Conservation (phyloP, 1,284 basidiomycete genomes). For the Leccinum ponderosum region DNA sequence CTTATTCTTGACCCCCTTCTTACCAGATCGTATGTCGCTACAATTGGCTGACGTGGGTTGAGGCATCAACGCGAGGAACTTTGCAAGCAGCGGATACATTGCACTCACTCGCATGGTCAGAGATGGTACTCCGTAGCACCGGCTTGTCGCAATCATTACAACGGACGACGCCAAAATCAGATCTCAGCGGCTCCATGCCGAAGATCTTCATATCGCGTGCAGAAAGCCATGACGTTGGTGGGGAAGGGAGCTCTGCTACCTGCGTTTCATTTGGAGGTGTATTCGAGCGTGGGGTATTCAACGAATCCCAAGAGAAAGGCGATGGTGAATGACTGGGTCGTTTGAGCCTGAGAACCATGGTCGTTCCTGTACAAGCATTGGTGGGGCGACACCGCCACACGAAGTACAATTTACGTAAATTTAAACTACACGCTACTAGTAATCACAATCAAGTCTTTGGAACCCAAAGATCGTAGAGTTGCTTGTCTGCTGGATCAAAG, state of each 20-base stretch:
- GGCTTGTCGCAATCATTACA: slow-evolving; percentile 82
- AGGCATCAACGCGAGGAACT: slow-evolving; percentile 2
- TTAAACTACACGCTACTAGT: neutral
- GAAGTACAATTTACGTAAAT: slow-evolving; percentile 24
- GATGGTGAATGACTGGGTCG: slow-evolving; percentile 41
- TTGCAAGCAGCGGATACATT: neutral
- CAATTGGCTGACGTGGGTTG: slow-evolving; percentile 30
- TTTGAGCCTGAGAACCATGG: slow-evolving; percentile 62
- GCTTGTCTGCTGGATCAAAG: slow-evolving; percentile 71
- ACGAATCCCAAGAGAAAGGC: slow-evolving; percentile 60
- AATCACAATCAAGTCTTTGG: slow-evolving; percentile 38
- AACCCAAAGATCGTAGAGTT: slow-evolving; percentile 74
- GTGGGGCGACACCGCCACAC: neutral
- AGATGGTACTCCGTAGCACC: slow-evolving; percentile 70
- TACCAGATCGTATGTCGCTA: slow-evolving; percentile 33
- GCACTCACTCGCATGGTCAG: slow-evolving; percentile 71
- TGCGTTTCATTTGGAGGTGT: slow-evolving; percentile 30
- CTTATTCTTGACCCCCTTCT: slow-evolving; percentile 35
- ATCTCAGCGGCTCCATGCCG: slow-evolving; percentile 70
- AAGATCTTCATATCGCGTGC: slow-evolving; percentile 87
- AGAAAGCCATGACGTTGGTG: slow-evolving; percentile 81
- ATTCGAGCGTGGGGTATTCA: slow-evolving; percentile 38
- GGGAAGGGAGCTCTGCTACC: slow-evolving; percentile 50
- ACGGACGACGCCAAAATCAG: slow-evolving; percentile 69
- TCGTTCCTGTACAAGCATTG: slow-evolving; percentile 16